Evolutionary conservation across 2,329 filamentous ascomycete genomes (phyloP).

Genomic region (Fusarium albidum): DNA sequence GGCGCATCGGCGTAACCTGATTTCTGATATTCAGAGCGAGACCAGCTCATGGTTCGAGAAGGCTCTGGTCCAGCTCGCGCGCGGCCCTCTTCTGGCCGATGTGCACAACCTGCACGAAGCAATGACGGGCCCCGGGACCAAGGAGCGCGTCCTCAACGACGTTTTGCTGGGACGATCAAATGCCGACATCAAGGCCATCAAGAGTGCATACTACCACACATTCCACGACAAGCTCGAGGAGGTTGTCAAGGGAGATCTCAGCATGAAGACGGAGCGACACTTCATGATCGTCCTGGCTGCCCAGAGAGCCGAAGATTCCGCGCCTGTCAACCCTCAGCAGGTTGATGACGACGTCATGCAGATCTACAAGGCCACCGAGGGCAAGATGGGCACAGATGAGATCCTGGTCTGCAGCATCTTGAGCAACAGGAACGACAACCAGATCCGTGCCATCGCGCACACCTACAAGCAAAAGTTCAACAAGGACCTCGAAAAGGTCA

Average conservation of each 20-base stretch:
- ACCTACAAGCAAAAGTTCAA: slow-evolving; percentile 79
- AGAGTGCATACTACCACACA: slow-evolving; percentile 74
- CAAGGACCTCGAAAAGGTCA: slow-evolving; percentile 73
- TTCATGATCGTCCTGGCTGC: slow-evolving; percentile 84
- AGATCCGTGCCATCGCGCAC: slow-evolving; percentile 82
- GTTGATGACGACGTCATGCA: slow-evolving; percentile 80
- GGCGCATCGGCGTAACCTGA: slow-evolving; percentile 71
- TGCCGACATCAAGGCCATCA: slow-evolving; percentile 88
- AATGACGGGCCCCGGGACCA: slow-evolving; percentile 83
- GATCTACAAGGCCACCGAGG: slow-evolving; percentile 80
- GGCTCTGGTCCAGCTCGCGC: slow-evolving; percentile 77
- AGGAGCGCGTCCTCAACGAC: slow-evolving; percentile 86
- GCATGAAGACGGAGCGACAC: slow-evolving; percentile 84
- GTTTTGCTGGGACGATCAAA: slow-evolving; percentile 84
- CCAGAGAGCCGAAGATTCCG: slow-evolving; percentile 78
- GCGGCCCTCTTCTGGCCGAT: slow-evolving; percentile 83
- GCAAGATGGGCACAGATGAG: slow-evolving; percentile 75
- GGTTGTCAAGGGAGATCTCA: slow-evolving; percentile 81
- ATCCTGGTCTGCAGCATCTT: slow-evolving; percentile 82
- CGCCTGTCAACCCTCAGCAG: slow-evolving; percentile 75
- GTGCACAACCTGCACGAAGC: slow-evolving; percentile 74
- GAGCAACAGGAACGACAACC: slow-evolving; percentile 77
- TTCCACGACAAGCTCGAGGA: slow-evolving; percentile 73
- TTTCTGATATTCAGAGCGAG: slow-evolving; percentile 80
- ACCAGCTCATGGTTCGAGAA: slow-evolving; percentile 77